Conservation (phyloP, 163 green algal genomes). For the Picocystis sp. region DNA sequence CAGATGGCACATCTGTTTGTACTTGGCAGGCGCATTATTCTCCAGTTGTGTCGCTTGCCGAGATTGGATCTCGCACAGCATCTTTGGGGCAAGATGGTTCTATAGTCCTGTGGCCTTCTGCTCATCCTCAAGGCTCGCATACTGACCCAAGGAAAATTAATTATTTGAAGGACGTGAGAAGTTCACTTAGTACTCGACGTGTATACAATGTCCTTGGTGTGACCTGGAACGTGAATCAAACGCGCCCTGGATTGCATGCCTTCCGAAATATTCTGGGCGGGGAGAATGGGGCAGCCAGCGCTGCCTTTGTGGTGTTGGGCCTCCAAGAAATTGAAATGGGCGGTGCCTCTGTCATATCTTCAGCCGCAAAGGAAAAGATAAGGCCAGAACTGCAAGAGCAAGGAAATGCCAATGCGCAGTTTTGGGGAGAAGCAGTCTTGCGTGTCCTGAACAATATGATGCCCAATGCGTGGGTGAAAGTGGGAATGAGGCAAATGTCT, state of each 20-base stretch:
- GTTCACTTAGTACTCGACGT: not conserved
- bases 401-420: conserved; percentile 54
- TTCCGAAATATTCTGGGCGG: no score
- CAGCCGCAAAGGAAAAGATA: conserved; percentile 45
- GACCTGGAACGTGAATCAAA: conserved; percentile 77
- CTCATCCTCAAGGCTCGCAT: conserved; percentile 10
- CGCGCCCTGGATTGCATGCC: conserved; percentile 7
- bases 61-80: conserved; percentile 23
- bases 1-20: not conserved
- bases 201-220: conserved; percentile 18
- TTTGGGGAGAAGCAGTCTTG: conserved; percentile 24
- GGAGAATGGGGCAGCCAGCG: conserved; percentile 13
- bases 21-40: conserved; percentile 29
- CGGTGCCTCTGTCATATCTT: conserved; percentile 48
- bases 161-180: conserved; percentile 5
- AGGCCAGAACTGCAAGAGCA: conserved; percentile 38
- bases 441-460: not conserved
- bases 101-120: conserved; percentile 25
- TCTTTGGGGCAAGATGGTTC: conserved; percentile 35
- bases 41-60: conserved; percentile 24
- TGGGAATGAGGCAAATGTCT: conserved; percentile 62
- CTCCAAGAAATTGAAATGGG: conserved; percentile 92
- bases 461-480: conserved; percentile 20
- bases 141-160: conserved; percentile 8
- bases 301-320: conserved; percentile 48